Base-by-base conservation (phyloP, 768 basidiomycete genomes). In the Leccinum pellstonianum region DNA sequence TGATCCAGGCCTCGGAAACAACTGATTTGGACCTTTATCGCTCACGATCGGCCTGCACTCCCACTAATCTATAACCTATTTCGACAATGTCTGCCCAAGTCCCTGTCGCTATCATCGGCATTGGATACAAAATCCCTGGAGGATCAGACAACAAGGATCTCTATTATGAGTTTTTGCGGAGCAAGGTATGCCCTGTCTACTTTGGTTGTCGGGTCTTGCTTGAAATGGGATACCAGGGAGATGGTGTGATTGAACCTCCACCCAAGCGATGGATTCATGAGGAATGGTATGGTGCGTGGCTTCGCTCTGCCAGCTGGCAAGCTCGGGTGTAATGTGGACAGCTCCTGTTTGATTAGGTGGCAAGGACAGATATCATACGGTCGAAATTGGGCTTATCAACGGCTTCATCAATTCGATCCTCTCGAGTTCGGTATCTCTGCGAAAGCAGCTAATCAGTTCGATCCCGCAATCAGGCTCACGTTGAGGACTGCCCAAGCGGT, bases 91-190 rank as follows among this genome's bases (percentile, higher is more conserved):
- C 72, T 31, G 66, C 72, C 33, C 60, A 72, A 58, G 52, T 65
- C 12, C 71, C 71, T 9, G 68, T 67, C 54, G 72, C 71, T 17
- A 50, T 73, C 49, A 66, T 72, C 46, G 72, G 71, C 19, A 73
- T 73, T 38, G 71, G 71, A 19, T 71, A 70, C 54, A 71, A 66
- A 59, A 71, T 73, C 43, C 70, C 71, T 52, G 70, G 70, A 49
- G 70, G 69, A 49, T 73, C 72, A 17, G 71, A 73, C 27, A 71
- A 70, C 54, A 68, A 70, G 35, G 64, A 70, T 8, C 33, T 72
- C 19, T 73, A 66, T 38, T 70, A 73, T 31, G 68, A 73, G 35
- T 73, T 71, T 58, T 48, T 71, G 6, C 61, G 71, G 54, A 72
- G 66, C 38, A 72, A 73, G 65, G 71, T 71, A 29, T 12, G 10